phyloP scores from a whole-genome alignment of 2,329 filamentous ascomycete genomes.

The Alternaria rosae region DNA sequence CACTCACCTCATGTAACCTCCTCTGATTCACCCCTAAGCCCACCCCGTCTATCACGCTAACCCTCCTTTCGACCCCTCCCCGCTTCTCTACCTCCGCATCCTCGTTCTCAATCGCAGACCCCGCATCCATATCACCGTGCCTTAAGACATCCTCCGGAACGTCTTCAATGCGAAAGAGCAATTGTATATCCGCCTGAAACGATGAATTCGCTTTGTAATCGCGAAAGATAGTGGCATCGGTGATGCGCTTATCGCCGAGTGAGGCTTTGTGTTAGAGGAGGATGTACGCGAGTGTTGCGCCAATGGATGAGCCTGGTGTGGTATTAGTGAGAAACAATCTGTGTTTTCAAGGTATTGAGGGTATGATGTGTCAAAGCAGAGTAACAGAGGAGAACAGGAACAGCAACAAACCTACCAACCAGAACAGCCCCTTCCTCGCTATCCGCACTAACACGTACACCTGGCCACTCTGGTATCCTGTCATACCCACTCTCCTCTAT shows the following conservation, averaged over 20 bases:
- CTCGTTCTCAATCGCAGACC: neutral
- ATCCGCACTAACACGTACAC: no score
- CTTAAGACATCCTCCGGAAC: neutral
- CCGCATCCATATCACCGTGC: neutral
- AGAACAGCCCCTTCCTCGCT: no score
- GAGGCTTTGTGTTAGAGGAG: neutral
- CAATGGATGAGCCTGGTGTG: neutral
- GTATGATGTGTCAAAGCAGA: no score
- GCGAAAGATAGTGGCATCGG: neutral
- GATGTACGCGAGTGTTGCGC: neutral
- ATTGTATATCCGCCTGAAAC: neutral
- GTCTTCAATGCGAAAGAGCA: neutral
- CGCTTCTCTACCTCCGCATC: neutral
- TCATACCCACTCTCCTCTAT: no score
- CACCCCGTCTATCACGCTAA: neutral
- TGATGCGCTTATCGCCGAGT: neutral
- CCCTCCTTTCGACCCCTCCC: neutral
- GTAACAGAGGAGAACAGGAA: no score
- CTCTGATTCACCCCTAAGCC: rapidly evolving
- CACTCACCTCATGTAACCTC: neutral
- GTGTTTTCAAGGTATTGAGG: no score
- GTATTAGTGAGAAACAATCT: no score
- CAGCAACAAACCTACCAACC: no score
- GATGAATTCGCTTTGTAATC: neutral
- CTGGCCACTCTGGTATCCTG: no score